phyloP scores from a whole-genome alignment of 2,329 filamentous ascomycete genomes.

The Botrytis paeoniae region DNA sequence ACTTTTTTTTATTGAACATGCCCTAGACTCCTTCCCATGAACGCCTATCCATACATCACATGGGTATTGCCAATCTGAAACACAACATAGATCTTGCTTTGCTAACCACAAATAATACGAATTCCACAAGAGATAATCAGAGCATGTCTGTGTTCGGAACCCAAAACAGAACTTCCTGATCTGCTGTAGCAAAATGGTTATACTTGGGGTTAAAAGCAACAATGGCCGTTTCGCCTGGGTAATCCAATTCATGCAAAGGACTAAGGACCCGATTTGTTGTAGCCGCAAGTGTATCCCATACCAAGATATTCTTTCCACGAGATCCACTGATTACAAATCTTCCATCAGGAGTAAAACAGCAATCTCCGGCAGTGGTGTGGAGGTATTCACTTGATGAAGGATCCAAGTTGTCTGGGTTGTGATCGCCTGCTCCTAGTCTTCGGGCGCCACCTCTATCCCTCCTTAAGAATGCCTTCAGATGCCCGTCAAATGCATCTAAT shows the following conservation, averaged over 20 bases:
- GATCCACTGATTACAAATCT: conserved; percentile 83
- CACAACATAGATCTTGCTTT: neutral
- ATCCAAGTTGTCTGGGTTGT: conserved; percentile 32
- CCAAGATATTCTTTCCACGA: conserved; percentile 65
- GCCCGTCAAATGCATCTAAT: conserved; percentile 87
- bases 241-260: conserved; percentile 62
- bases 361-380: conserved; percentile 67
- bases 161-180: conserved; percentile 80
- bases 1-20: neutral
- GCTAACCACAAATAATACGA: neutral
- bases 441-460: conserved; percentile 54
- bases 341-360: conserved; percentile 86
- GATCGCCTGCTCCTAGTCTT: conserved; percentile 54
- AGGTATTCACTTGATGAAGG: conserved; percentile 35
- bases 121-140: neutral
- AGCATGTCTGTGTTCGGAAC: conserved; percentile 57
- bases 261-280: conserved; percentile 57
- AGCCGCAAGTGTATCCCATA: conserved; percentile 75
- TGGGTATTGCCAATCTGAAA: conserved; percentile 17
- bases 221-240: conserved; percentile 67
- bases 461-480: conserved; percentile 69
- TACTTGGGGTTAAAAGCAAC: conserved; percentile 87
- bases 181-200: conserved; percentile 87
- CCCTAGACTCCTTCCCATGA: neutral
- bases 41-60: conserved; percentile 20